A percentile compares a stretch with the other conserved stretches of the same genome.
Evolutionary conservation across 129 eudicot species (phyloP).

Genomic region (Pulicaria dysenterica): DNA sequence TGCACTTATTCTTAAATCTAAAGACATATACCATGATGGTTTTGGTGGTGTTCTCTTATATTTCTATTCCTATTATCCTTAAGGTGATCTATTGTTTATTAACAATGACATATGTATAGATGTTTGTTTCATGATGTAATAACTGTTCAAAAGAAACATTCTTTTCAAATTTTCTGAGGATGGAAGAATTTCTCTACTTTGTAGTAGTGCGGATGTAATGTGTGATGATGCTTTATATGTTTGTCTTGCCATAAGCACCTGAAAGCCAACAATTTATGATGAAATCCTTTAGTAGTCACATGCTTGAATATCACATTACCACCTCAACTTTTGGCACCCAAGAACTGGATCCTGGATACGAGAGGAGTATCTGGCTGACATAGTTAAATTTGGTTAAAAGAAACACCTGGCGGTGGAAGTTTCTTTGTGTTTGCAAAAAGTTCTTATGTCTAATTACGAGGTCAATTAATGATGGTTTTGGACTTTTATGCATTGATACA

Average conservation of each 20-base stretch:
- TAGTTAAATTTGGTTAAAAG: neutral
- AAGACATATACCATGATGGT: neutral
- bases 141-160: neutral
- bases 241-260: neutral
- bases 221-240: neutral
- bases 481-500: neutral
- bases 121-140: constrained; percentile 12
- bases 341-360: constrained; percentile 2
- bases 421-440: neutral
- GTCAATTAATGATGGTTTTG: neutral
- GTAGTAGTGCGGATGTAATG: constrained; percentile 1
- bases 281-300: neutral
- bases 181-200: constrained; percentile 12
- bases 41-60: neutral
- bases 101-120: neutral
- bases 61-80: neutral
- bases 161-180: neutral
- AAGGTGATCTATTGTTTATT: too few relatives aligned
- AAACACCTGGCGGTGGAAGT: neutral
- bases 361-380: neutral
- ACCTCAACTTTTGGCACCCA: constrained; percentile 11
- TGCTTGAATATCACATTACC: constrained; percentile 9
- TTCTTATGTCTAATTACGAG: neutral
- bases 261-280: neutral
- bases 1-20: neutral